Conservation (phyloP, 2,329 filamentous ascomycete species). For the Fonsecaea monophora region DNA sequence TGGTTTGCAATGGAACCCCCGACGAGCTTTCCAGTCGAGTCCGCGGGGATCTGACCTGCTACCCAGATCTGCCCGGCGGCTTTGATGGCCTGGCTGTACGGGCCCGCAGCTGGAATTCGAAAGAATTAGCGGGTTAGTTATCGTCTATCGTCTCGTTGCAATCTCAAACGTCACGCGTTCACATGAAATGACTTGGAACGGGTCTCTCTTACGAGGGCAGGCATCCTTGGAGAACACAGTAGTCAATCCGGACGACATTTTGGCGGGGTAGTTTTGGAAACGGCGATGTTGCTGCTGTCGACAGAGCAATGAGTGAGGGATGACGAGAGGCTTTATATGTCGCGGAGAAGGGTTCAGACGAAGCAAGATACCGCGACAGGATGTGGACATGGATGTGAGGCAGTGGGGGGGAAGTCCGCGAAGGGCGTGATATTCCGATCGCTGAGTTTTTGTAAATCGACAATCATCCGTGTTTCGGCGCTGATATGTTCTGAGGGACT, state of each 20-base stretch:
- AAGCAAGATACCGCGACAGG: neutral
- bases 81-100: conserved; percentile 66
- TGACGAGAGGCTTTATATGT: neutral
- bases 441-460: neutral
- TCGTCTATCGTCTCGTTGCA: too few species aligned
- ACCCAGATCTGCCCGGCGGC: conserved; percentile 73
- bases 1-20: conserved; percentile 71
- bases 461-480: neutral
- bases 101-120: conserved; percentile 30
- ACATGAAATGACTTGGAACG: neutral
- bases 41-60: conserved; percentile 78
- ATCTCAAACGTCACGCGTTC: too few species aligned
- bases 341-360: neutral
- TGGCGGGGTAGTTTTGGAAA: conserved; percentile 23
- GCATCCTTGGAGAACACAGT: conserved; percentile 52
- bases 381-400: conserved; percentile 9
- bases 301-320: neutral
- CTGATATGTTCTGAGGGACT: too few species aligned
- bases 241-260: conserved; percentile 42
- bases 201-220: conserved; percentile 52
- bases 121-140: too few species aligned
- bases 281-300: conserved; percentile 13
- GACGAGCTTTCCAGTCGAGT: conserved; percentile 65
- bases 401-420: neutral
- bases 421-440: neutral